A percentile compares a stretch with the other conserved stretches of the same genome.
Evolutionary conservation across 2,329 filamentous ascomycete genomes (phyloP).

Genomic region (Botryotinia narcissicola): DNA sequence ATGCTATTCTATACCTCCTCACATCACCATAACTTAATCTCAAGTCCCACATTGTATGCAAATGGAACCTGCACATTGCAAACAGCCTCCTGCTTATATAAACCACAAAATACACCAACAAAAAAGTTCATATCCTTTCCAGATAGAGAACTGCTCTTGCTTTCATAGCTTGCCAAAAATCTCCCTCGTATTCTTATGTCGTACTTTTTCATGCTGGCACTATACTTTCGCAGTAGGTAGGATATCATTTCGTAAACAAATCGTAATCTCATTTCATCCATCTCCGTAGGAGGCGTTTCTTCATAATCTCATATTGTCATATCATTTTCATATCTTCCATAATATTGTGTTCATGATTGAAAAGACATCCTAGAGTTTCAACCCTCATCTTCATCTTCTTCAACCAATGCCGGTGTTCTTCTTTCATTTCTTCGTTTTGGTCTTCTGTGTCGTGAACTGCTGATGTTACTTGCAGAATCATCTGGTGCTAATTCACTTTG

Average conservation of each 20-base stretch:
- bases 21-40: not conserved
- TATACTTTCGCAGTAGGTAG: not conserved
- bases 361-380: constrained; percentile 14
- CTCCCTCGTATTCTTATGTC: constrained; percentile 1
- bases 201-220: constrained; percentile 8
- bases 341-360: not conserved
- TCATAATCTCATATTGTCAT: constrained; percentile 5
- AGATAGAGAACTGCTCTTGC: not conserved
- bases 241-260: constrained; percentile 25
- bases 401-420: constrained; percentile 69
- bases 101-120: not conserved
- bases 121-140: not conserved
- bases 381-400: constrained; percentile 63
- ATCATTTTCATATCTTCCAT: constrained; percentile 4
- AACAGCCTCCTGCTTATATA: not conserved
- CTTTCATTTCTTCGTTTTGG: constrained; percentile 67
- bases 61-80: not conserved
- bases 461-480: constrained; percentile 78
- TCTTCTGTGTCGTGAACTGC: constrained; percentile 64
- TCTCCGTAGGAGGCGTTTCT: not conserved
- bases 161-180: constrained; percentile 4
- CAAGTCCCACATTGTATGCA: not conserved
- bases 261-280: constrained; percentile 20
- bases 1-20: not conserved
- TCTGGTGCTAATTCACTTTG: constrained; percentile 67